Percentiles rank a stretch among this genome's conserved stretches.
Conservation (phyloP, 257 asterid species). For the Capsicum rhomboideum region DNA sequence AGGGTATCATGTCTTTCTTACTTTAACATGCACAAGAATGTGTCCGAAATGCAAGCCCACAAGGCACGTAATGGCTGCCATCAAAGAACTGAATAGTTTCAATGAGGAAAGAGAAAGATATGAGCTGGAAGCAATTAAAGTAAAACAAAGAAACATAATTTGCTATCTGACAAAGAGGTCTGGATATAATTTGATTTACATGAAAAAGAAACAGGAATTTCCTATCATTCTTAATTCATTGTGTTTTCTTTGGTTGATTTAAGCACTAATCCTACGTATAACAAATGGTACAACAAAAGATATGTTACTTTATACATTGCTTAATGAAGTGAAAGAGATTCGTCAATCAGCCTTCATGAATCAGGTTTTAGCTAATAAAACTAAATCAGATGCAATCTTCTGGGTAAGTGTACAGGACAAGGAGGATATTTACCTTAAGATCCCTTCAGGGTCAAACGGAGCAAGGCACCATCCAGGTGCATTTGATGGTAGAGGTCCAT, state of each 20-base stretch:
- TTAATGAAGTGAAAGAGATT: neutral
- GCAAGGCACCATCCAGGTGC: conserved; percentile 92
- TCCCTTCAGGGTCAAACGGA: conserved; percentile 94
- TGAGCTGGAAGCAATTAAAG: neutral
- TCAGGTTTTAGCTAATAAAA: neutral
- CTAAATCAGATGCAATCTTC: neutral
- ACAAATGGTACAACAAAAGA: neutral
- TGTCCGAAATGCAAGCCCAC: conserved; percentile 84
- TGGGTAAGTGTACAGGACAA: neutral
- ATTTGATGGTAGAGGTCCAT: conserved; percentile 73
- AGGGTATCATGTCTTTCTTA: conserved; percentile 17
- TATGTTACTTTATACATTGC: neutral
- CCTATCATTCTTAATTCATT: neutral
- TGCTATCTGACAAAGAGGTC: neutral
- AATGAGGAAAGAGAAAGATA: conserved; percentile 12
- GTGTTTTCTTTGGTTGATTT: neutral
- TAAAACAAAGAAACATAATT: neutral
- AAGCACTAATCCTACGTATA: neutral
- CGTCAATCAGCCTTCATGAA: neutral
- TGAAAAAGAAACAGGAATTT: neutral
- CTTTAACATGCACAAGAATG: conserved; percentile 70
- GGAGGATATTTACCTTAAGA: conserved; percentile 48
- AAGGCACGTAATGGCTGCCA: conserved; percentile 84
- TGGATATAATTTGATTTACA: neutral
- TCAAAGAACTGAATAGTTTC: conserved; percentile 54